Base-by-base conservation (phyloP, 108 stramenopile genomes). In the Fistulifera solaris region DNA sequence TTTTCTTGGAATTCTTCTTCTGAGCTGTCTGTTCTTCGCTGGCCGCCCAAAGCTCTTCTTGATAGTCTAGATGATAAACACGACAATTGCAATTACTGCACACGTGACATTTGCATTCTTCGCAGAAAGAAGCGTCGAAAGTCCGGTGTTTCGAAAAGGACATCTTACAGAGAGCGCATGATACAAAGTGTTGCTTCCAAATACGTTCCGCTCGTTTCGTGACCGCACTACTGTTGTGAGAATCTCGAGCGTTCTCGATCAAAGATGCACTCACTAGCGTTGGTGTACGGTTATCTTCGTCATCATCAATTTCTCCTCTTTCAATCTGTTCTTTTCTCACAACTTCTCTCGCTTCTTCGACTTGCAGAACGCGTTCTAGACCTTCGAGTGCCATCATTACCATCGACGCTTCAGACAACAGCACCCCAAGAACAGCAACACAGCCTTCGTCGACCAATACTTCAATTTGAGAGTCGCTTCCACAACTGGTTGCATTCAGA, bases 351-450 rank as follows among this genome's bases (percentile, higher is more conserved):
- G 79, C 73, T 60, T 88, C 89, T 42, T 94, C 87, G 4, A 93
- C 88, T 67, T 93, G 93, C 53, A 98, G 58, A 2, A 98, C 85
- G 51, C 94, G 62, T 54, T 98, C 97, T 15, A 98, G 71, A 15
- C 94, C 94, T 66, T 98, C 97, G 31, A 98, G 63, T 2, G 97
- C 93, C 91, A 98, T 95, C 82, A 88, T 89, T 24, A 92, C 92
- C 94, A 98, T 93, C 49, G 64, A 81, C 19, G 87, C 66, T 58
- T 96, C 95, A 6, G 68, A 60, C 46, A 95, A 68, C 27, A 97
- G 62, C 7, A 87, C 79, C 11, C 83, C 86, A 43, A 98, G 80
- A 18, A 96, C 92, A 18, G 69, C 42, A 10, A 96, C 88, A 46
- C 95, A 94, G 12, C 96, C 96, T 61, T 92, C 82, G n/a, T 83